Evolutionary conservation across 106 monocot species (phyloP).

Genomic region (Agapanthus africanus): DNA sequence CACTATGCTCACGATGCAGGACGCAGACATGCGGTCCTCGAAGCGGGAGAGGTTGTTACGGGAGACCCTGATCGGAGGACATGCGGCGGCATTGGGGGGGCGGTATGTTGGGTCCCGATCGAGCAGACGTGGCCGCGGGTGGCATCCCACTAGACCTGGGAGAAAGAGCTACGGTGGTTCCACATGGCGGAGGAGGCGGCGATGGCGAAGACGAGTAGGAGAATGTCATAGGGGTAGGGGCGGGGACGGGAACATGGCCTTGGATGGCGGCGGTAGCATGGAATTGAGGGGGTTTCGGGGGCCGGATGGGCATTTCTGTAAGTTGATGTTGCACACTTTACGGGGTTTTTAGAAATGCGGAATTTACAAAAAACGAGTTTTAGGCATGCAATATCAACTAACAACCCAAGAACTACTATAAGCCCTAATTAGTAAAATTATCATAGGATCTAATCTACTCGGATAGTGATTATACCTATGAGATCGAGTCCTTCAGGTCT

Average conservation of each 20-base stretch:
- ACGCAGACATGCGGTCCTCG: slow-evolving; percentile 35
- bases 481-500: too few species aligned
- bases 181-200: slow-evolving; percentile 54
- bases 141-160: slow-evolving; percentile 66
- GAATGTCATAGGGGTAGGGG: slow-evolving; percentile 24
- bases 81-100: slow-evolving; percentile 9
- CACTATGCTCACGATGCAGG: slow-evolving; percentile 57
- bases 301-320: neutral
- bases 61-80: slow-evolving; percentile 57
- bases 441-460: too few species aligned
- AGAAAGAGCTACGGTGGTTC: slow-evolving; percentile 42
- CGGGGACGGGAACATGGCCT: neutral
- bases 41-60: slow-evolving; percentile 26
- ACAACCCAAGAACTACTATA: too few species aligned
- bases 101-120: slow-evolving; percentile 44
- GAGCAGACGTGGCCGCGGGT: slow-evolving; percentile 63
- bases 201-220: slow-evolving; percentile 78
- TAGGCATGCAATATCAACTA: too few species aligned
- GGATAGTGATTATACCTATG: too few species aligned
- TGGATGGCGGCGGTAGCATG: neutral
- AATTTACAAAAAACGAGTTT: too few species aligned
- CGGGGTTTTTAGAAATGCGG: too few species aligned
- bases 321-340: too few species aligned
- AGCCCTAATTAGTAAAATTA: too few species aligned
- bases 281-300: neutral